These are phyloP conservation scores for Cruciata laevipes DNA, from an alignment of 257 asterid species.

Conservation along the genomic window DNA sequence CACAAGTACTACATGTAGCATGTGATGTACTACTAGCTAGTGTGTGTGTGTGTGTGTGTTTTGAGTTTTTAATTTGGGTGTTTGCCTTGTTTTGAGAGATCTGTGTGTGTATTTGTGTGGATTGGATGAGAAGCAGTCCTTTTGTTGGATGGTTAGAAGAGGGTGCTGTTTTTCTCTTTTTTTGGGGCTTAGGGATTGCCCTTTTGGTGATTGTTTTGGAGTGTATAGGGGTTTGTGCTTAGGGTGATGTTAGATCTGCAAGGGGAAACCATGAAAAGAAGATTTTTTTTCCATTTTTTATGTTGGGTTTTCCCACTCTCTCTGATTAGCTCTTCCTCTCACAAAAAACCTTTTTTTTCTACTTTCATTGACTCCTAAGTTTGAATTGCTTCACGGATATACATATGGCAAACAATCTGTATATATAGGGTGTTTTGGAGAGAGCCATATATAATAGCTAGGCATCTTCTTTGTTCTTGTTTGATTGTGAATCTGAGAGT, in stretches of 20 bases:
- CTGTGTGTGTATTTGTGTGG: conserved; percentile 17
- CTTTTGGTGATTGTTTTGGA: conserved; percentile 62
- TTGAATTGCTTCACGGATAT: conserved; percentile 8
- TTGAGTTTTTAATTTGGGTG: conserved; percentile 10
- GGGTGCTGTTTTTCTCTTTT: conserved; percentile 15
- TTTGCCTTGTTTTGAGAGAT: conserved; percentile 25
- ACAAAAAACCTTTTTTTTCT: conserved; percentile 11
- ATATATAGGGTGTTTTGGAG: conserved; percentile 1
- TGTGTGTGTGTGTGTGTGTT: conserved; percentile 2
- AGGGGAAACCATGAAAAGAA: conserved; percentile 81
- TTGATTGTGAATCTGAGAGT: conserved; percentile 1
- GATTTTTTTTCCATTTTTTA: conserved; percentile 51
- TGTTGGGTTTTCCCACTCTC: conserved; percentile 30
- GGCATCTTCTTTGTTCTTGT: neutral
- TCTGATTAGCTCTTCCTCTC: conserved; percentile 27
- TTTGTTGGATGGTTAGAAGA: conserved; percentile 18
- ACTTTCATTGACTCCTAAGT: conserved; percentile 14
- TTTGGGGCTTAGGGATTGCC: conserved; percentile 43
- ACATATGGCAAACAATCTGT: conserved; percentile 1
- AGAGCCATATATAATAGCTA: neutral
- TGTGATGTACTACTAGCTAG: neutral
- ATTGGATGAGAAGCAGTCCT: conserved; percentile 18
- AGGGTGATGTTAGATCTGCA: conserved; percentile 87
- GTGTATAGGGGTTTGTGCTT: conserved; percentile 72
- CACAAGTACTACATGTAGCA: neutral